These are phyloP conservation scores for Aspergillus sp. DNA, from an alignment of 2,329 filamentous ascomycete species.

Conservation along the genomic window DNA sequence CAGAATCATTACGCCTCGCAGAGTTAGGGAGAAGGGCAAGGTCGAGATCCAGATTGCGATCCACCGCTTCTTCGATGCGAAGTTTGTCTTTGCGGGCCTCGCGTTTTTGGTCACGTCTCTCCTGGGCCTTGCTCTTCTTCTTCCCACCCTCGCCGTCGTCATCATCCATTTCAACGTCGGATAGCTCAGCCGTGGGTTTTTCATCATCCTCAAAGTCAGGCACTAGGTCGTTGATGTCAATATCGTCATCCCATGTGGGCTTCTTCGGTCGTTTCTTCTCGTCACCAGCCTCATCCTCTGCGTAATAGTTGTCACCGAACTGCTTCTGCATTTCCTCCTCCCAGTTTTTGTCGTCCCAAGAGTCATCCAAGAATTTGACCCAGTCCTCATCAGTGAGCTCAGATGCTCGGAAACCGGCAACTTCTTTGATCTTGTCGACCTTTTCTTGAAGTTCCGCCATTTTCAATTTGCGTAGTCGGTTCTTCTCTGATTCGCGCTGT, in stretches of 20 bases:
- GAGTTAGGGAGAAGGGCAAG: constrained; percentile 58
- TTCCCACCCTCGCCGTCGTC: constrained; percentile 42
- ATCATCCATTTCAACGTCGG: constrained; percentile 53
- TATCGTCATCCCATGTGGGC: constrained; percentile 93
- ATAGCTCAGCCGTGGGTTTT: constrained; percentile 56
- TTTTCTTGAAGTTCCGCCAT: constrained; percentile 88
- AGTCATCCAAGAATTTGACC: constrained; percentile 78
- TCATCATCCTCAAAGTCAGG: constrained; percentile 79
- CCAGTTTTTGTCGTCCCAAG: constrained; percentile 88
- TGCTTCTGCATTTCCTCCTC: constrained; percentile 83
- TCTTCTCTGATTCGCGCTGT: constrained; percentile 75
- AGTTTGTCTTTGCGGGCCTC: constrained; percentile 76
- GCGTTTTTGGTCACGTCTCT: constrained; percentile 62
- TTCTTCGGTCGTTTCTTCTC: constrained; percentile 72
- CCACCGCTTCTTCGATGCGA: constrained; percentile 82
- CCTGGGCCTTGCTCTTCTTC: constrained; percentile 48
- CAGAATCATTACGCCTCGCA: constrained; percentile 51
- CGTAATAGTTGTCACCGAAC: constrained; percentile 92
- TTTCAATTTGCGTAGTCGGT: constrained; percentile 80
- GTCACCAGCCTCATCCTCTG: constrained; percentile 47
- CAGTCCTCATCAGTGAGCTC: constrained; percentile 74
- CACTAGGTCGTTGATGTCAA: constrained; percentile 90
- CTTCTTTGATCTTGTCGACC: constrained; percentile 82
- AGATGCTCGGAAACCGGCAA: constrained; percentile 74
- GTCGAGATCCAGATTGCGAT: constrained; percentile 75